These are phyloP conservation scores for Suhomyces guaymorum DNA, from an alignment of 1,139 yeast species.

Conservation along the genomic window DNA sequence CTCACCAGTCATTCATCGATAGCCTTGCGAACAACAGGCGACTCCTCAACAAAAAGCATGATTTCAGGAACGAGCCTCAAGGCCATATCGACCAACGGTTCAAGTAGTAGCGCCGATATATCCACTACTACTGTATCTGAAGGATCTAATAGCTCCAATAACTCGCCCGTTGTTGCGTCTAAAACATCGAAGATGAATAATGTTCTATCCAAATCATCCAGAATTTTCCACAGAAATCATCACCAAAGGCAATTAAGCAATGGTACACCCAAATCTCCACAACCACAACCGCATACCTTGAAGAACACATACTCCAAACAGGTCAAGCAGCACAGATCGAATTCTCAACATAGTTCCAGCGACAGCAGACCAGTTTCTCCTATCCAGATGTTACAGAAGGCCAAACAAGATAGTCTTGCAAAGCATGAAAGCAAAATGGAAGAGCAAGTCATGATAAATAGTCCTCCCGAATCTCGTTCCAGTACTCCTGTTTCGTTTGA, in stretches of 20 bases:
- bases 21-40: neutral
- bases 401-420: slow-evolving; percentile 5
- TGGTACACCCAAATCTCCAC: slow-evolving; percentile 15
- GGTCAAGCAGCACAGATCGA: slow-evolving; percentile 36
- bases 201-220: slow-evolving; percentile 34
- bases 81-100: slow-evolving; percentile 8
- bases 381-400: slow-evolving; percentile 9
- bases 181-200: slow-evolving; percentile 27
- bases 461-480: slow-evolving; percentile 8
- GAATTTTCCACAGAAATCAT: slow-evolving; percentile 33
- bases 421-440: slow-evolving; percentile 1
- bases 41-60: slow-evolving; percentile 1
- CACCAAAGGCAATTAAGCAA: slow-evolving; percentile 15
- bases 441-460: neutral
- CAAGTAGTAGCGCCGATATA: slow-evolving; percentile 8
- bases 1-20: neutral
- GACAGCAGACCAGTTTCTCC: slow-evolving; percentile 31
- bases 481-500: slow-evolving; percentile 7
- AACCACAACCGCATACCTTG: slow-evolving; percentile 17
- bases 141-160: slow-evolving; percentile 1
- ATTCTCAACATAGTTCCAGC: slow-evolving; percentile 19
- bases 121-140: slow-evolving; percentile 5
- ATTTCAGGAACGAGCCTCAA: slow-evolving; percentile 5
- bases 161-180: slow-evolving; percentile 12
- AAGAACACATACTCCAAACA: slow-evolving; percentile 37